Evolutionary conservation across 2,329 filamentous ascomycete genomes (phyloP).

Genomic region (Xylaria sp.): DNA sequence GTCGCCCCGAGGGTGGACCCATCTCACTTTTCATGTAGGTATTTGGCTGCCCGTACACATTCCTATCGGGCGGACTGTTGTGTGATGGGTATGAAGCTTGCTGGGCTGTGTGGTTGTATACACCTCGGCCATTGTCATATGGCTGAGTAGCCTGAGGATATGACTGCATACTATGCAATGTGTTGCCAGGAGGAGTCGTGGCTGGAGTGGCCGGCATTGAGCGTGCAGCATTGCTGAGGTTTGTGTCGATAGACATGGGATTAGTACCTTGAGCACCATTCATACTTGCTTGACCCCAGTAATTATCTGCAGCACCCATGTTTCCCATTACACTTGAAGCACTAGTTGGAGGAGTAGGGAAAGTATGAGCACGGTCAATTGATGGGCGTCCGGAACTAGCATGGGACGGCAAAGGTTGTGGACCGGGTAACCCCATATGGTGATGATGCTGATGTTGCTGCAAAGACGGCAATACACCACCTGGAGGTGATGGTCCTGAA

Average conservation of each 20-base stretch:
- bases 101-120: slow-evolving; percentile 75
- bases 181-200: slow-evolving; percentile 83
- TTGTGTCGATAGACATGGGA: slow-evolving; percentile 83
- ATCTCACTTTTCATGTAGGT: slow-evolving; percentile 87
- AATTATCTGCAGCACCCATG: slow-evolving; percentile 80
- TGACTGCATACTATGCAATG: slow-evolving; percentile 79
- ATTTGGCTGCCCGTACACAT: slow-evolving; percentile 73
- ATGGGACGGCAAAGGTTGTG: slow-evolving; percentile 70
- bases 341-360: slow-evolving; percentile 92
- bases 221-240: slow-evolving; percentile 75
- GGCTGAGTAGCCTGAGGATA: slow-evolving; percentile 75
- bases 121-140: slow-evolving; percentile 80
- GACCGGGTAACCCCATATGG: slow-evolving; percentile 67
- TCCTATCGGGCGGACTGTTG: slow-evolving; percentile 66
- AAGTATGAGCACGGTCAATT: slow-evolving; percentile 88
- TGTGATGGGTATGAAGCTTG: slow-evolving; percentile 76
- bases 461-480: slow-evolving; percentile 69
- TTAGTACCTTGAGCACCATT: slow-evolving; percentile 70
- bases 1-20: slow-evolving; percentile 78
- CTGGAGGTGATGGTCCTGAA: slow-evolving; percentile 61
- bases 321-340: slow-evolving; percentile 83
- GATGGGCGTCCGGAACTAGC: slow-evolving; percentile 77
- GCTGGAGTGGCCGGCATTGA: slow-evolving; percentile 93
- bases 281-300: slow-evolving; percentile 77
- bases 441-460: slow-evolving; percentile 72